Base-by-base conservation (phyloP, 805 yeast species). In the Torulaspora quercuum region DNA sequence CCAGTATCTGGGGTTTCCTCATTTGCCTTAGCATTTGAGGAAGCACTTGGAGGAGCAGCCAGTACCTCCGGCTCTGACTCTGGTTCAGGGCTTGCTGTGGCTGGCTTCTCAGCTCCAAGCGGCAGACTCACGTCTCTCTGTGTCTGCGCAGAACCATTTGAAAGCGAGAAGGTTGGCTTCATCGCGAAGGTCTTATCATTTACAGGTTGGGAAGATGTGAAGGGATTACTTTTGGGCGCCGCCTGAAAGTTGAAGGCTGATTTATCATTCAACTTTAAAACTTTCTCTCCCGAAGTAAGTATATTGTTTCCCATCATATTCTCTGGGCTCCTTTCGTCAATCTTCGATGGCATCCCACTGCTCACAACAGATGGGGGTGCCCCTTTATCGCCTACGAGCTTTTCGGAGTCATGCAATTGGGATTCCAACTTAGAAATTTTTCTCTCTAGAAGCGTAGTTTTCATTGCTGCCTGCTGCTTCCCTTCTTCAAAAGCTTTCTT, bases 401-500 rank as follows among this genome's bases (percentile, higher is more conserved):
- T 20, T n/a, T 29, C 32, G 5, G 16, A 9, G 15, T 19, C 25
- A 15, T 33, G 29, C n/a, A 45, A 18, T 30, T 48, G 56, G 6
- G 49, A 34, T 39, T 55, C 63, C n/a, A 59, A 37, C 38, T 61
- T 58, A 3, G 53, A 38, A 6, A 59, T 43, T 41, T 54, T 58
- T 41, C 55, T 56, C 35, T 45, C 57, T 21, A 46, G 45, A 25
- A 55, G 46, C 10, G 57, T 59, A 4, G 56, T 52, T 39, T 59
- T 61, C 53, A 56, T 50, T 4, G 45, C 37, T 1, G 57, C 58
- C 35, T 58, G 61, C 25, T 56, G 61, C 32, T 50, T 52, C 3
- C 63, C 63, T 41, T 56, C 61, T 39, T 56, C 59, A 35, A 56
- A 58, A 0, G 61, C 49, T 32, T 52, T 58, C 37, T 55, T 52